phyloP scores from a whole-genome alignment of 352 stramenopile genomes.

The Pythium phragmiticola region DNA sequence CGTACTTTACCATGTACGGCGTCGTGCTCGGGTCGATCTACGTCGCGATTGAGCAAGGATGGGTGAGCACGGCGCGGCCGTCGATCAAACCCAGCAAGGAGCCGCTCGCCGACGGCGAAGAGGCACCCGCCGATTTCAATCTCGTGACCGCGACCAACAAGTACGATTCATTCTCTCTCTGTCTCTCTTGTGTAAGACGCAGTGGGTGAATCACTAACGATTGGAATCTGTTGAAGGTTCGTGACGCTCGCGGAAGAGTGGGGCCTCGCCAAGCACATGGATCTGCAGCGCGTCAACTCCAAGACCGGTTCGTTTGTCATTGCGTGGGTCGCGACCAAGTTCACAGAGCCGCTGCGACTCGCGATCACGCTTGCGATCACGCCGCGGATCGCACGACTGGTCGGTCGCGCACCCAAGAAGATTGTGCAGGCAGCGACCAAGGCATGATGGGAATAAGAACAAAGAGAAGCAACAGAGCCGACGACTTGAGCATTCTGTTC shows the following conservation, averaged over 20 bases:
- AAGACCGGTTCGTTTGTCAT: conserved; percentile 82
- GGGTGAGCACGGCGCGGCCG: conserved; percentile 56
- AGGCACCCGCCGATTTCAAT: conserved; percentile 41
- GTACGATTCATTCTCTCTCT: conserved; percentile 33
- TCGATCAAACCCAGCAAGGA: conserved; percentile 20
- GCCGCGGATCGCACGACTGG: conserved; percentile 68
- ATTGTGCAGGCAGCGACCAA: conserved; percentile 27
- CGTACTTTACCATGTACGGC: conserved; percentile 80
- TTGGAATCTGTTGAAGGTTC: conserved; percentile 33
- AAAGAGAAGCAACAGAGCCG: not conserved
- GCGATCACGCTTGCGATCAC: conserved; percentile 79
- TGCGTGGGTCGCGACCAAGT: conserved; percentile 86
- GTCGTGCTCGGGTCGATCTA: conserved; percentile 78
- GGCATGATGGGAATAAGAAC: conserved; percentile 4
- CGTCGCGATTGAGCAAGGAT: conserved; percentile 77
- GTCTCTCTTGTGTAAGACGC: not conserved
- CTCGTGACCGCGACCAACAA: conserved; percentile 82
- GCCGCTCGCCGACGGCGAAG: conserved; percentile 29
- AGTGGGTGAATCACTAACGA: not conserved
- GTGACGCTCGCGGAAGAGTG: conserved; percentile 67
- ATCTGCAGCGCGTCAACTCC: conserved; percentile 75
- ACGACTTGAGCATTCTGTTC: not conserved
- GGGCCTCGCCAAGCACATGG: conserved; percentile 76
- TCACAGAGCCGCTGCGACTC: conserved; percentile 80
- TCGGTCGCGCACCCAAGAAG: conserved; percentile 62